Evolutionary conservation across 306 rosid species (phyloP).

Genomic region (Amphicarpaea edgeworthii): DNA sequence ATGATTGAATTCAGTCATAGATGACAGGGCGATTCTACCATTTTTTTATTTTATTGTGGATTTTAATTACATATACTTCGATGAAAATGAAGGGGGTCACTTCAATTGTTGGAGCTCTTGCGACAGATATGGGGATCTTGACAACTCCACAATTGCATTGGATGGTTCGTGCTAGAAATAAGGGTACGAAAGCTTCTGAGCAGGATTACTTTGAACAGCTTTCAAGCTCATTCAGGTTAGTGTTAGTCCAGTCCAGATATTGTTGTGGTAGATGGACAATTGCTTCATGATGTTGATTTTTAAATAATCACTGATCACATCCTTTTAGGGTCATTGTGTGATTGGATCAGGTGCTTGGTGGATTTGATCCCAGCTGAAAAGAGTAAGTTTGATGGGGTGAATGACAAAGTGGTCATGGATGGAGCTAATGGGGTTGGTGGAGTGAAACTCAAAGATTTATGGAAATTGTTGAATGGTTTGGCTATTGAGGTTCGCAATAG

Average conservation of each 20-base stretch:
- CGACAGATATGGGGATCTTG: slow-evolving; percentile 78
- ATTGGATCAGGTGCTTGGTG: slow-evolving; percentile 80
- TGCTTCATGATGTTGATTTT: slow-evolving; percentile 14
- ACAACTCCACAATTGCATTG: slow-evolving; percentile 93
- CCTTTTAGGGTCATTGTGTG: slow-evolving; percentile 50
- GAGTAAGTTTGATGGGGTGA: slow-evolving; percentile 38
- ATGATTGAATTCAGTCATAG: too few relatives aligned
- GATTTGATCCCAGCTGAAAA: slow-evolving; percentile 71
- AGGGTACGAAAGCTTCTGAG: slow-evolving; percentile 64
- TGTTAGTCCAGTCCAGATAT: slow-evolving; percentile 56
- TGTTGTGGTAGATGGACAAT: slow-evolving; percentile 4
- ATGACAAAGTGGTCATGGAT: slow-evolving; percentile 73
- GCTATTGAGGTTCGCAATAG: slow-evolving; percentile 77
- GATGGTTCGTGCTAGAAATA: slow-evolving; percentile 89
- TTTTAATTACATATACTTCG: slow-evolving; percentile 21
- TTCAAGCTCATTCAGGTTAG: slow-evolving; percentile 83
- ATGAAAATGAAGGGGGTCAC: slow-evolving; percentile 69
- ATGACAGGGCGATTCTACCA: background rate
- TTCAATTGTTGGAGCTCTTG: slow-evolving; percentile 73
- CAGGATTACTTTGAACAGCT: slow-evolving; percentile 75
- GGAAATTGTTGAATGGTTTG: slow-evolving; percentile 61
- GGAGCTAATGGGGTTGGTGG: slow-evolving; percentile 98
- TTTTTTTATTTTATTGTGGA: background rate
- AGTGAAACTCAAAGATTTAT: slow-evolving; percentile 63
- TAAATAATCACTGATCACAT: slow-evolving; percentile 28